Conservation (phyloP, 2,329 filamentous ascomycete species). For the Claviceps pazoutovae region DNA sequence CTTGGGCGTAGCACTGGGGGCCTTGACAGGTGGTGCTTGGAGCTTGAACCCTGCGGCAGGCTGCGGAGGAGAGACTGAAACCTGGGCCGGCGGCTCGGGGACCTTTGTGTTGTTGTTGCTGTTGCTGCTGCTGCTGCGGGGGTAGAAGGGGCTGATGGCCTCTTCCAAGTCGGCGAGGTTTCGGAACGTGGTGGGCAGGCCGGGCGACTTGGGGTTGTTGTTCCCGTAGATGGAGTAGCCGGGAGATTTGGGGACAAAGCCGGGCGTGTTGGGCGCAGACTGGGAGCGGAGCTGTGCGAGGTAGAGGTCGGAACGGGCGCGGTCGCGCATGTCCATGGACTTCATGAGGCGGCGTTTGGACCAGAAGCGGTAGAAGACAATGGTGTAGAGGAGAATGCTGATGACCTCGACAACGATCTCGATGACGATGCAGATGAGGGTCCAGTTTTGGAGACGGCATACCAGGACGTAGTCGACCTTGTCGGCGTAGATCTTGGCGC, state of each 20-base stretch:
- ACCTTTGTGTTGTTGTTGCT: slow-evolving; percentile 26
- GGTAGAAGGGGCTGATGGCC: slow-evolving; percentile 31
- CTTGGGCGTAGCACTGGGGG: slow-evolving; percentile 65
- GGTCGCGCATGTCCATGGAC: slow-evolving; percentile 91
- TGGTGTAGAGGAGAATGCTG: slow-evolving; percentile 80
- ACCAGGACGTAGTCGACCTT: slow-evolving; percentile 81
- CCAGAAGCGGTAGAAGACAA: slow-evolving; percentile 96
- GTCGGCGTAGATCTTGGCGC: slow-evolving; percentile 60
- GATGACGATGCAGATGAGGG: slow-evolving; percentile 91
- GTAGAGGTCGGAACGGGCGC: slow-evolving; percentile 87
- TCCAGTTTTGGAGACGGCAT: slow-evolving; percentile 89
- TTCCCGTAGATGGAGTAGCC: slow-evolving; percentile 7
- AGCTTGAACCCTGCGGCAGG: slow-evolving; percentile 59
- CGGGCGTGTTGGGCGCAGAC: slow-evolving; percentile 88
- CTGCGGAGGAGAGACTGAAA: slow-evolving; percentile 23
- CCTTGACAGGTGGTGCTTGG: slow-evolving; percentile 68
- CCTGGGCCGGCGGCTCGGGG: slow-evolving; percentile 49
- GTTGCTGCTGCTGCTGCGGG: slow-evolving; percentile 17
- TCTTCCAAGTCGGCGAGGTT: slow-evolving; percentile 32
- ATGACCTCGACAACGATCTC: slow-evolving; percentile 88
- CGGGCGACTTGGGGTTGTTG: slow-evolving; percentile 23
- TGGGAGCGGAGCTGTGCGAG: slow-evolving; percentile 73
- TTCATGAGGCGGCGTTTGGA: slow-evolving; percentile 90
- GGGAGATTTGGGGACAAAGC: slow-evolving; percentile 56
- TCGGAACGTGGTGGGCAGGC: slow-evolving; percentile 40